Evolutionary conservation across 805 yeast species (phyloP), one percentile per base, ranked within the genome.

Genomic region (Jamesozyma gamospora): DNA sequence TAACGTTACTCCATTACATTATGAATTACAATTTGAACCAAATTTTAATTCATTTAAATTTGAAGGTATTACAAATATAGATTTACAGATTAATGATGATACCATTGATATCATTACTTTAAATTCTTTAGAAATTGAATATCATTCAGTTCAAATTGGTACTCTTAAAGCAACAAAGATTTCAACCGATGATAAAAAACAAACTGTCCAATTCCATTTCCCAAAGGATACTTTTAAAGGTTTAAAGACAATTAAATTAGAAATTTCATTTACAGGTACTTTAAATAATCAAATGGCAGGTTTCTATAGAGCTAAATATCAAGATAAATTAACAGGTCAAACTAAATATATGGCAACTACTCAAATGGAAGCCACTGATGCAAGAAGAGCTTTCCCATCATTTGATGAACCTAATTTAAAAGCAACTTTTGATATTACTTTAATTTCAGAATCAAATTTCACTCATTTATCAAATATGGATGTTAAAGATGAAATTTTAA

Each of bases 361-460:
- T 15, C 59, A 56, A 41, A 75, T 80, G 75, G 86, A 80, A 63
- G 77, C 87, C 28, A 77, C 85, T 27, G 87, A 79, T 62, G 79
- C 84, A 54, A 75, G 87, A 50, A 70, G 81, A 42, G 85, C 87
- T 5, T 81, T 81, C 71, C 87, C 87, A 15, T 78, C 77, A 52
- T 76, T 76, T 49, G 87, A 80, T 58, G 84, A 80, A 60, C 86
- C 87, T 8, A 69, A 75, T 35, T 66, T 75, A 40, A 80, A 81
- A 62, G 83, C 86, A 35, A 70, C 74, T 38, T 80, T 77, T 48
- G 74, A 71, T 43, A 70, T 81, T 40, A 60, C 74, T 21, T 67
- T 80, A 43, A 64, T 75, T 37, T 72, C 82, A 29, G 71, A 71
- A 45, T 54, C 59, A 45, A 52, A 66, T 34, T 63, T 70, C 50